Evolutionary conservation across 2,329 filamentous ascomycete species (phyloP).

Genomic region (Cladosporium colombiae): DNA sequence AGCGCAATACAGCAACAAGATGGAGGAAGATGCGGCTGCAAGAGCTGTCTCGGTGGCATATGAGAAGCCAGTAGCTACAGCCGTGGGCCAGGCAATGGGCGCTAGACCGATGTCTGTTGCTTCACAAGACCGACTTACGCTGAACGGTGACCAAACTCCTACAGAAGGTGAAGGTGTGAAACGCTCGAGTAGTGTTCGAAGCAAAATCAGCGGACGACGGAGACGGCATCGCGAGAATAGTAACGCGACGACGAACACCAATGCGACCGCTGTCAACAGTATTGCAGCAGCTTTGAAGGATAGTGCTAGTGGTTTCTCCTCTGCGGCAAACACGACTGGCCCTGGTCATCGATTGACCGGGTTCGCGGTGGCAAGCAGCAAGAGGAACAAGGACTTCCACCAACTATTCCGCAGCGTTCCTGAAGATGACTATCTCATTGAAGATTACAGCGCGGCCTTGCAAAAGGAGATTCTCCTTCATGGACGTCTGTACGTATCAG

Average conservation of each 20-base stretch:
- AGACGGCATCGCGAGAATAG: slow-evolving; percentile 82
- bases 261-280: slow-evolving; percentile 58
- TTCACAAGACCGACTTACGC: slow-evolving; percentile 38
- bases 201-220: slow-evolving; percentile 53
- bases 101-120: slow-evolving; percentile 42
- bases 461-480: slow-evolving; percentile 95
- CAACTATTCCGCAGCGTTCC: slow-evolving; percentile 92
- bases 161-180: slow-evolving; percentile 58
- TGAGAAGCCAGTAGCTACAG: slow-evolving; percentile 41
- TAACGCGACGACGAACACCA: slow-evolving; percentile 60
- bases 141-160: slow-evolving; percentile 58
- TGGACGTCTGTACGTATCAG: slow-evolving; percentile 90
- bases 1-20: slow-evolving; percentile 57
- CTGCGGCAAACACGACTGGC: slow-evolving; percentile 53
- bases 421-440: slow-evolving; percentile 95
- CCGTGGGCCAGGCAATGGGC: slow-evolving; percentile 37
- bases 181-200: slow-evolving; percentile 53
- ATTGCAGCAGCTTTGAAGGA: slow-evolving; percentile 72
- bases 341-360: slow-evolving; percentile 79
- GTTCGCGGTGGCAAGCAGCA: slow-evolving; percentile 94
- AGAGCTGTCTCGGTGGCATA: slow-evolving; percentile 64
- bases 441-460: slow-evolving; percentile 95
- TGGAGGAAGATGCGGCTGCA: slow-evolving; percentile 60
- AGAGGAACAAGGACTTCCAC: slow-evolving; percentile 94
- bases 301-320: slow-evolving; percentile 69